Conservation (phyloP, 805 yeast species). For the Yamadazyma scolyti region DNA sequence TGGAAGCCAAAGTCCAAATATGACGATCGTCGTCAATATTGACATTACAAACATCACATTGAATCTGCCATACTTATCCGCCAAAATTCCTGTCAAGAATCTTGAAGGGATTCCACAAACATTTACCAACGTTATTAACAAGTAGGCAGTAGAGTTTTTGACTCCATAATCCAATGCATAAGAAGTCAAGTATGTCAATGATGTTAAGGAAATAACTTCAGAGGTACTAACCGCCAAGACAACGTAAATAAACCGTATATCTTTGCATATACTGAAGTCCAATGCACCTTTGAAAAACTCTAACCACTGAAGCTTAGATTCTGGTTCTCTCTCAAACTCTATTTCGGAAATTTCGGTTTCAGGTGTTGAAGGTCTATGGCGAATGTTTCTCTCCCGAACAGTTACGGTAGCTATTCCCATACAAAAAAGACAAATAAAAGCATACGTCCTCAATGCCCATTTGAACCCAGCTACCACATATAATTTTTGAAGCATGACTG, state of each 20-base stretch:
- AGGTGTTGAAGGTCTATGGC: background rate
- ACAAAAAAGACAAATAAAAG: constrained; percentile 18
- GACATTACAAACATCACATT: constrained; percentile 22
- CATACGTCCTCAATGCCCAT: constrained; percentile 25
- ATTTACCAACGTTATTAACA: constrained; percentile 24
- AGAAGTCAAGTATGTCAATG: constrained; percentile 24
- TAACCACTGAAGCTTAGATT: background rate
- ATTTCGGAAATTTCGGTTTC: background rate
- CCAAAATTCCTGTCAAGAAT: constrained; percentile 21
- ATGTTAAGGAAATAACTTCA: constrained; percentile 51
- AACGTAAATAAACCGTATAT: constrained; percentile 17
- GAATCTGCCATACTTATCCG: constrained; percentile 26
- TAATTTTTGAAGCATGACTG: constrained; percentile 22
- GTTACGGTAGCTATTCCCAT: constrained; percentile 15
- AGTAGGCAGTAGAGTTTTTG: constrained; percentile 16
- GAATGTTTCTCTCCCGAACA: constrained; percentile 16
- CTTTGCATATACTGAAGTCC: constrained; percentile 20
- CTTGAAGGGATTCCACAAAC: constrained; percentile 26
- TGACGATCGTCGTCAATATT: constrained; percentile 16
- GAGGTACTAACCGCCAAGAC: constrained; percentile 22
- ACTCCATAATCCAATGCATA: constrained; percentile 23
- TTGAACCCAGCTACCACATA: constrained; percentile 23
- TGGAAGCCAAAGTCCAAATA: constrained; percentile 24
- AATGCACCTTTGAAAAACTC: constrained; percentile 26
- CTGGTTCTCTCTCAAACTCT: background rate